These are phyloP conservation scores for Stenogyne calaminthoides DNA, from an alignment of 305 asterid species.

Conservation along the genomic window DNA sequence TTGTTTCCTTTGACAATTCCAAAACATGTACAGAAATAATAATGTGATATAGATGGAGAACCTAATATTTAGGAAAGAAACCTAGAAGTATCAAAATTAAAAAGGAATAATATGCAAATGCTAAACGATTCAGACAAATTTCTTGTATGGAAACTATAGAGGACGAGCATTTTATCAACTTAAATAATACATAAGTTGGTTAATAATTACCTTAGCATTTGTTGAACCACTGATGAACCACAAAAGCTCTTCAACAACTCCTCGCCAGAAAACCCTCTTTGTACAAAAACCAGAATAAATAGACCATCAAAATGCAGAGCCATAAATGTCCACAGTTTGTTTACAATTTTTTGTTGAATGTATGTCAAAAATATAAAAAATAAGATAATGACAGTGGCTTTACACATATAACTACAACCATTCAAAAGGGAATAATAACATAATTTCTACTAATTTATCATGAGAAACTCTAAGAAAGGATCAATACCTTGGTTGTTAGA, in stretches of 20 bases:
- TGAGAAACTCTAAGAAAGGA: constrained; percentile 3
- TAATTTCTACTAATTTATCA: not conserved
- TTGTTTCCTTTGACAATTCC: not conserved
- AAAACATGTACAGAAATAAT: not conserved
- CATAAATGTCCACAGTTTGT: constrained; percentile 16
- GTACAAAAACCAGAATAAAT: constrained; percentile 11
- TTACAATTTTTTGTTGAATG: not conserved
- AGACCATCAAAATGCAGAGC: constrained; percentile 17
- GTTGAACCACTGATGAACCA: constrained; percentile 99
- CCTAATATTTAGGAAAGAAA: constrained; percentile 11
- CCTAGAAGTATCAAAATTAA: not conserved
- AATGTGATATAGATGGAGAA: constrained; percentile 6
- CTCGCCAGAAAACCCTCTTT: constrained; percentile 92
- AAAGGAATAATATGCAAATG: not conserved
- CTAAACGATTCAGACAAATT: not conserved
- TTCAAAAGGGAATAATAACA: too few species aligned
- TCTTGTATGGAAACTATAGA: not conserved
- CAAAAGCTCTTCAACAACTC: constrained; percentile 95
- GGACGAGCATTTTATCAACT: constrained; percentile 9
- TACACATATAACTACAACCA: not conserved
- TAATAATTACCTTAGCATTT: constrained; percentile 77
- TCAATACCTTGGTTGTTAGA: constrained; percentile 81
- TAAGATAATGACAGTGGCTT: not conserved
- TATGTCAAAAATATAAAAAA: not conserved
- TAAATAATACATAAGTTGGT: not conserved